A percentile compares a stretch with the other conserved stretches of the same genome.
These are phyloP conservation scores for Annulohypoxylon bovei DNA, from an alignment of 495 filamentous ascomycete species.

Conservation along the genomic window DNA sequence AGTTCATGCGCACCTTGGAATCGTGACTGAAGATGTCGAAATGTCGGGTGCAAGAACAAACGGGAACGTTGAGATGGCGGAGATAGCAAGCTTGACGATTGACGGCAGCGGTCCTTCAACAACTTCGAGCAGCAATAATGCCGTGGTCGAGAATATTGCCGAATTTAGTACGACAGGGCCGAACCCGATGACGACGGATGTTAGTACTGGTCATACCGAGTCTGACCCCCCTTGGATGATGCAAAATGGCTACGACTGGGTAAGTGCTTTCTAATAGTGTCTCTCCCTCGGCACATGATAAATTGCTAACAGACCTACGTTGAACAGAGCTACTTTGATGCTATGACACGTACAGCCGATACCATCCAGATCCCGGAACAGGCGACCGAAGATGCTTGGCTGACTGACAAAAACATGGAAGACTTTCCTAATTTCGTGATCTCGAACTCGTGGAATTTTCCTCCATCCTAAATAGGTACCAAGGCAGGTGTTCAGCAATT, in stretches of 20 bases:
- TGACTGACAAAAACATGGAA: constrained; percentile 22
- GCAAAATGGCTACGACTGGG: constrained; percentile 44
- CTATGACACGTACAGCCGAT: constrained; percentile 35
- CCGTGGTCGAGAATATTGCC: constrained; percentile 10
- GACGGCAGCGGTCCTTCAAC: constrained; percentile 20
- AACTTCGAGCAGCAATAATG: constrained; percentile 16
- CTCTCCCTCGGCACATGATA: background rate
- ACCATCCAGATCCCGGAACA: constrained; percentile 11
- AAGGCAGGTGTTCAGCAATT: background rate
- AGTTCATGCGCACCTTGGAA: constrained; percentile 31
- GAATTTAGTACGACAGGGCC: constrained; percentile 20
- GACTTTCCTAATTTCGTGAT: constrained; percentile 17
- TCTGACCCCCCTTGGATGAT: constrained; percentile 36
- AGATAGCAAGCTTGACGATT: constrained; percentile 21
- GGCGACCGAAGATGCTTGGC: constrained; percentile 23
- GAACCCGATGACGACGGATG: constrained; percentile 3
- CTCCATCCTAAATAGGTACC: constrained; percentile 1
- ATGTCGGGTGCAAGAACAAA: constrained; percentile 5
- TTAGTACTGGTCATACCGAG: background rate
- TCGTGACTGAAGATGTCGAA: background rate
- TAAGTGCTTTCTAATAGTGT: constrained; percentile 27
- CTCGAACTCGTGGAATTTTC: constrained; percentile 23
- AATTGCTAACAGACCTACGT: constrained; percentile 26
- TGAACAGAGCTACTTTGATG: constrained; percentile 43
- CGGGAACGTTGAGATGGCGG: constrained; percentile 19